A percentile compares a stretch with the other conserved stretches of the same genome.
Conservation (phyloP, 495 filamentous ascomycete genomes). For the Daldinia bambusicola region DNA sequence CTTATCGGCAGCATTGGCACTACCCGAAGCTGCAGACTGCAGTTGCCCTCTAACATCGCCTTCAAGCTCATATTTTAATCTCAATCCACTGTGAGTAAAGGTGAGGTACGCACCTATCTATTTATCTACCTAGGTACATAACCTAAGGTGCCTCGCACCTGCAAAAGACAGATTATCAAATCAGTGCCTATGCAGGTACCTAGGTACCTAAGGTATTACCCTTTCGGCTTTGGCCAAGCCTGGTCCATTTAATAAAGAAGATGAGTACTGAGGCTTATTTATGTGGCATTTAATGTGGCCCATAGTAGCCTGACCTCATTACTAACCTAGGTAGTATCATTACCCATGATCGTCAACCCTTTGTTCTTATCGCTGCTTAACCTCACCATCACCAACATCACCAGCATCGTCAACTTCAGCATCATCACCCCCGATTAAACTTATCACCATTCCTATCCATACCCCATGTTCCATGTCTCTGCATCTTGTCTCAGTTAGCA, state of each 20-base stretch:
- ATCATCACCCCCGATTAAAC: conserved; percentile 7
- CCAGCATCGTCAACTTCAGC: too few relatives aligned
- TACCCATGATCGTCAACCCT: conserved; percentile 11
- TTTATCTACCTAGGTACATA: conserved; percentile 18
- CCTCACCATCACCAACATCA: conserved; percentile 4
- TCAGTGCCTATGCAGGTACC: too few relatives aligned
- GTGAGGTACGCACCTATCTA: not conserved
- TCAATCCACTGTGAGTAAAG: not conserved
- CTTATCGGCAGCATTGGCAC: conserved; percentile 1
- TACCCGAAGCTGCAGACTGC: not conserved
- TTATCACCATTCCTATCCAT: not conserved
- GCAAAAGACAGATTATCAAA: too few relatives aligned
- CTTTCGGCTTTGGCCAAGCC: conserved; percentile 20
- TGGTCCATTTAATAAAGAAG: conserved; percentile 23
- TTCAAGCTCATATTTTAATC: too few relatives aligned
- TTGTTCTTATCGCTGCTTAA: conserved; percentile 17
- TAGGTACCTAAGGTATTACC: too few relatives aligned
- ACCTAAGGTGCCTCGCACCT: too few relatives aligned
- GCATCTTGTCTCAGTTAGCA: conserved; percentile 31
- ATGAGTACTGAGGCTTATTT: conserved; percentile 20
- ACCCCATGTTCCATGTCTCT: not conserved
- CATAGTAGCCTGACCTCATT: conserved; percentile 18
- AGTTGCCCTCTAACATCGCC: not conserved
- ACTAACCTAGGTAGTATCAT: not conserved
- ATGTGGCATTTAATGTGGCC: conserved; percentile 9